Percentiles rank a stretch among this genome's conserved stretches.
phyloP scores from a whole-genome alignment of 305 asterid genomes.

The Fraxinus sp. region DNA sequence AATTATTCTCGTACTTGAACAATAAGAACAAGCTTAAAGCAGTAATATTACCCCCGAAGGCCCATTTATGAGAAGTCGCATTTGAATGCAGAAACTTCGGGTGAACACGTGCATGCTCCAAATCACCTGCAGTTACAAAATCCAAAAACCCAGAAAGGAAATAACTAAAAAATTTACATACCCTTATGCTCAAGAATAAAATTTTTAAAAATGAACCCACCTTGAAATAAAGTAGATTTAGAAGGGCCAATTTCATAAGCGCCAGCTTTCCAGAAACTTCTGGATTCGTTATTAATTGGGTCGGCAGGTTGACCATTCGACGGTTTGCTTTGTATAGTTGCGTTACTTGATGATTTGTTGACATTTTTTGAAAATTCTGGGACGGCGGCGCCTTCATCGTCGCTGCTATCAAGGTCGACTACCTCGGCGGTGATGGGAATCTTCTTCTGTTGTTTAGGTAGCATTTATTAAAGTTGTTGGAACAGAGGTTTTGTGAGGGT shows the following conservation, averaged over 20 bases:
- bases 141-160: neutral
- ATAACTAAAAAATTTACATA: neutral
- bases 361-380: neutral
- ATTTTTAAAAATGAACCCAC: conserved; percentile 28
- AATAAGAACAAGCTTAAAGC: neutral
- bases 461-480: conserved; percentile 28
- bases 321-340: conserved; percentile 25
- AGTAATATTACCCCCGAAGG: conserved; percentile 75
- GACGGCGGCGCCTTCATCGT: conserved; percentile 47
- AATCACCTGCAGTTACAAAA: conserved; percentile 49
- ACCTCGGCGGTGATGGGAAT: conserved; percentile 41
- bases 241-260: conserved; percentile 52
- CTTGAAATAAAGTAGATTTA: conserved; percentile 40
- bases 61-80: conserved; percentile 97
- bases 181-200: neutral
- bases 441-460: conserved; percentile 30
- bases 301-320: conserved; percentile 30
- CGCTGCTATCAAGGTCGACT: conserved; percentile 78
- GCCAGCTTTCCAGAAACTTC: conserved; percentile 99
- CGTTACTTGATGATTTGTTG: conserved; percentile 18
- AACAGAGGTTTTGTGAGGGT: neutral
- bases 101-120: conserved; percentile 94
- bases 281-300: conserved; percentile 30
- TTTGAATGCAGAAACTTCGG: conserved; percentile 93
- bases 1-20: neutral